Percentiles rank a stretch among this genome's conserved stretches.
Evolutionary conservation across 495 filamentous ascomycete genomes (phyloP).

Genomic region (Talaromyces proteolyticus): DNA sequence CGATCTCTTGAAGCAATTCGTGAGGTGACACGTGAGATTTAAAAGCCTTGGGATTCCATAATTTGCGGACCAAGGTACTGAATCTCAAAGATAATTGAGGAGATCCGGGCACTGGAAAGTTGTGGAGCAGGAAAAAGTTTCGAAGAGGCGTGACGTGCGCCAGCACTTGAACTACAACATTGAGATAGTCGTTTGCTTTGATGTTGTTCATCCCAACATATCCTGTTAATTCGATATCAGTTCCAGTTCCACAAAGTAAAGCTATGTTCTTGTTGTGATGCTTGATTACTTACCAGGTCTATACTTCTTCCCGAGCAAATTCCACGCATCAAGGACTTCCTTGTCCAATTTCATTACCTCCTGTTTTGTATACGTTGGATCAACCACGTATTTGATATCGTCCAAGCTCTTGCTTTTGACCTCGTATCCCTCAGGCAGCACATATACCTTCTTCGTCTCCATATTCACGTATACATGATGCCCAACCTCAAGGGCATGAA

Average conservation of each 20-base stretch:
- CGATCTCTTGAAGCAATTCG: conserved; percentile 92
- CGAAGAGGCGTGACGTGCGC: conserved; percentile 86
- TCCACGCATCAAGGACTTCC: conserved; percentile 67
- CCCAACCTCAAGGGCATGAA: conserved; percentile 88
- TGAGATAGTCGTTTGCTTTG: conserved; percentile 98
- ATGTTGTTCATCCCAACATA: conserved; percentile 99
- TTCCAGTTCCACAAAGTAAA: background rate
- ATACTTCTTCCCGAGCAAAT: conserved; percentile 76
- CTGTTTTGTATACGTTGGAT: conserved; percentile 75
- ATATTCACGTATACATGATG: conserved; percentile 99
- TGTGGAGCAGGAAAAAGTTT: conserved; percentile 86
- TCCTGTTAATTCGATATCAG: conserved; percentile 30
- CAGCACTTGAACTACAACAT: conserved; percentile 90
- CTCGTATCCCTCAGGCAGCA: conserved; percentile 95
- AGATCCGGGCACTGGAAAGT: conserved; percentile 35
- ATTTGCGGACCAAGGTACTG: conserved; percentile 86
- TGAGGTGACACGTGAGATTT: conserved; percentile 96
- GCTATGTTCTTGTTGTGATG: background rate
- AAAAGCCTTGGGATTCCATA: conserved; percentile 98
- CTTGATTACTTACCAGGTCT: conserved; percentile 53
- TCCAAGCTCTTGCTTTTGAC: conserved; percentile 92
- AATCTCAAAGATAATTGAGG: conserved; percentile 69
- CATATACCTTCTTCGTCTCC: conserved; percentile 89
- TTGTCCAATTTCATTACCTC: conserved; percentile 79
- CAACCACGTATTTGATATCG: conserved; percentile 97